These are phyloP conservation scores for Syzygium oleosum DNA, from an alignment of 345 rosid species.

Conservation along the genomic window DNA sequence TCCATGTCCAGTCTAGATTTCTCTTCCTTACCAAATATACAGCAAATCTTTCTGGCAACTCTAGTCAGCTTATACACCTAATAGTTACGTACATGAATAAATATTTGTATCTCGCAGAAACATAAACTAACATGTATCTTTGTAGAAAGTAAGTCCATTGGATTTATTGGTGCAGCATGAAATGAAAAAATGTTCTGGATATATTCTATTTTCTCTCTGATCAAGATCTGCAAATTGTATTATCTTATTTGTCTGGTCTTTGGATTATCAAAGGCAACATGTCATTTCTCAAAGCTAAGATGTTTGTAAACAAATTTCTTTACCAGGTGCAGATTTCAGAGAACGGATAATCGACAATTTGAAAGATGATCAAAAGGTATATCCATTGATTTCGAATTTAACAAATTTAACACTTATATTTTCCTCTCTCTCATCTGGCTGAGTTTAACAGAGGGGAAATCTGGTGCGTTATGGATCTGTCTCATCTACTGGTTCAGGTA, in stretches of 20 bases:
- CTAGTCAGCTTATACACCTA: not conserved
- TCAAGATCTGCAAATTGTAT: not conserved
- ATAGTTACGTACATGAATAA: not conserved
- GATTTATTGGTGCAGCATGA: not conserved
- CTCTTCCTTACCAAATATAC: not conserved
- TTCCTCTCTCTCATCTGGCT: not conserved
- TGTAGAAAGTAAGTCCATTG: not conserved
- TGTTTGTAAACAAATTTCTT: not conserved
- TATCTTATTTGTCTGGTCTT: not conserved
- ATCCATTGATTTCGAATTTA: not conserved
- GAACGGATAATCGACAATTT: constrained; percentile 44
- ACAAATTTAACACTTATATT: not conserved
- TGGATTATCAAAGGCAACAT: not conserved
- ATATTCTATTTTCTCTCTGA: not conserved
- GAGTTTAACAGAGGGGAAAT: constrained; percentile 31
- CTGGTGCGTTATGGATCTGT: constrained; percentile 46
- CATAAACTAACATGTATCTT: not conserved
- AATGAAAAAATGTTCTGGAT: not conserved
- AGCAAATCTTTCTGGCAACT: not conserved
- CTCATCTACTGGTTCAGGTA: constrained; percentile 52
- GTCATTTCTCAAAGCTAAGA: not conserved
- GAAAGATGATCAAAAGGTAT: constrained; percentile 58
- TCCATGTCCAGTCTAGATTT: not conserved
- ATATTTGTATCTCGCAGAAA: not conserved
- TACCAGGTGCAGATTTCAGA: constrained; percentile 37